A percentile compares a stretch with the other conserved stretches of the same genome.
These are phyloP conservation scores for Coemansia sp. DNA, from an alignment of 192 early-diverging fungal genomes.

Conservation along the genomic window DNA sequence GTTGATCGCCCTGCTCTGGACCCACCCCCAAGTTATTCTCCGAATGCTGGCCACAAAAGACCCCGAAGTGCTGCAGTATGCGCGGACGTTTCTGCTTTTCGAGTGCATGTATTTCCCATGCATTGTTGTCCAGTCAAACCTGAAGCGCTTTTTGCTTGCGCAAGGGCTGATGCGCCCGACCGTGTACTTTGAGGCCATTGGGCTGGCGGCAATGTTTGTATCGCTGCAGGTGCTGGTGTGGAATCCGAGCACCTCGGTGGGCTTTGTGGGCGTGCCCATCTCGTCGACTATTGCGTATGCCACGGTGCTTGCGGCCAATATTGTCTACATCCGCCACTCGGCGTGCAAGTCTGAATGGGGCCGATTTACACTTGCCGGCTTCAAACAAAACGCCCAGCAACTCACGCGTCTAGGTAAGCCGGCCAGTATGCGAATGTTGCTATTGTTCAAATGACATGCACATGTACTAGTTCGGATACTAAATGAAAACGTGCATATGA, in stretches of 20 bases:
- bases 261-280: conserved; percentile 70
- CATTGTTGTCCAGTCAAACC: conserved; percentile 74
- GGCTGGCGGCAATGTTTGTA: conserved; percentile 66
- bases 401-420: conserved; percentile 34
- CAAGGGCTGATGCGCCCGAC: conserved; percentile 90
- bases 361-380: conserved; percentile 20
- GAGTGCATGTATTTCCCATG: conserved; percentile 75
- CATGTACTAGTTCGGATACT: neutral
- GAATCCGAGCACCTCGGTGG: conserved; percentile 51
- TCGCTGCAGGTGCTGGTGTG: conserved; percentile 78
- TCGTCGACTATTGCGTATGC: conserved; percentile 63
- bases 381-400: conserved; percentile 27
- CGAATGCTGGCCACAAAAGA: conserved; percentile 74
- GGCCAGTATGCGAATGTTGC: neutral
- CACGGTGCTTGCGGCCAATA: conserved; percentile 55
- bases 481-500: neutral
- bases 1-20: conserved; percentile 33
- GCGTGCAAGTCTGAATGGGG: conserved; percentile 43
- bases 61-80: conserved; percentile 62
- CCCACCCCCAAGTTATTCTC: conserved; percentile 51
- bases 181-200: conserved; percentile 70
- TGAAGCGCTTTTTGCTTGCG: conserved; percentile 81
- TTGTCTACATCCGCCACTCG: conserved; percentile 55
- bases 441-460: neutral
- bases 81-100: conserved; percentile 64